Evolutionary conservation across 2,329 filamentous ascomycete genomes (phyloP), one percentile per base, ranked within the genome.

Genomic region (Monosporascus sp.): DNA sequence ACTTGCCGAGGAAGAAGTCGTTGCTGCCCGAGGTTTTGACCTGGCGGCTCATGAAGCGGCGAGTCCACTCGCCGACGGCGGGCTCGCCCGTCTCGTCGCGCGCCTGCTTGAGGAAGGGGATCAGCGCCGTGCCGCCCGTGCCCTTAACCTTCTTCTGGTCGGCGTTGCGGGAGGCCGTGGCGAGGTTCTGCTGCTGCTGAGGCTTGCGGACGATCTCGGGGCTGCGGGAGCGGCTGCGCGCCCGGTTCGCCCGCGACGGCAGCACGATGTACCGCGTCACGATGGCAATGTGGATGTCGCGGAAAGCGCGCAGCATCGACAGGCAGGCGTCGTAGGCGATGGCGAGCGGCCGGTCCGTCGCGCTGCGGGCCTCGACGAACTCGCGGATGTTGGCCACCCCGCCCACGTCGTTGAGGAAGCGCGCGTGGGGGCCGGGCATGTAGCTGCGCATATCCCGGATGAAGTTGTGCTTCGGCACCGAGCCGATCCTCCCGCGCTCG

Each of bases 371-470:
- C 59, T 88, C 82, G 48, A 97, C 92, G 62, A 87, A 97, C 18
- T 86, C 79, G 31, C 90, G 88, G 61, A 99, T 90, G 65, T 97
- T 97, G 61, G 93, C 85, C 4, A 97, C 85, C 17, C 76, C 76
- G 48, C 83, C 79, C 14, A 97, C 85, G 57, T 95, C 88, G 58
- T 88, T 81, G 3, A 99, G 79, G 73, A 99, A 99, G 41, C 89
- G 85, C 3, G 91, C 88, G 66, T 99, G 94, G 0, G 88, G 83
- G 0, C 91, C 93, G 0, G 94, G 94, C 94, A 99, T 99, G 73
- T 99, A 99, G 46, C 82, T 82, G 54, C 93, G 88, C 94, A 99
- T 99, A 60, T 99, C 94, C 65, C 89, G 84, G 66, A 99, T 93
- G 73, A 99, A 99, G 65, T 94, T 95, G 73, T 96, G 84, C 41